Percentiles rank a stretch among this genome's conserved stretches.
These are phyloP conservation scores for Nidula niveotomentosa DNA, from an alignment of 1,284 basidiomycete genomes.

Conservation along the genomic window DNA sequence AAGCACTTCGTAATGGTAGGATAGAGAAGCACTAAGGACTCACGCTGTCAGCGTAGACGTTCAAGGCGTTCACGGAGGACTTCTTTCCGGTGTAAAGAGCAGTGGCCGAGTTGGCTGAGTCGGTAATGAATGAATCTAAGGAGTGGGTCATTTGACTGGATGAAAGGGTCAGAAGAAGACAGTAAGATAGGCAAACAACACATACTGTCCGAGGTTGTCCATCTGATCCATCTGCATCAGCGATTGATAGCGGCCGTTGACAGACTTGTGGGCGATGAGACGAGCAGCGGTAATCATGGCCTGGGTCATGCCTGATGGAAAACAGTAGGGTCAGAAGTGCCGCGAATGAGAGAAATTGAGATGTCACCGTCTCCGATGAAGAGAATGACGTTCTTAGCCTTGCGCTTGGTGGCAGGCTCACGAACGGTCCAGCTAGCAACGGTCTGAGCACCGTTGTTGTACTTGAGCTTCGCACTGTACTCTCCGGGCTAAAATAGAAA, in stretches of 20 bases:
- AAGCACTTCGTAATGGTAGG: not conserved
- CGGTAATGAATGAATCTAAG: slow-evolving; percentile 42
- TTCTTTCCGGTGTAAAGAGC: slow-evolving; percentile 42
- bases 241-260: slow-evolving; percentile 40
- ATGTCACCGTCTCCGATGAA: slow-evolving; percentile 39
- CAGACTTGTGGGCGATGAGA: slow-evolving; percentile 40
- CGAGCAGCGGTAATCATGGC: slow-evolving; percentile 44
- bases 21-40: slow-evolving; percentile 6
- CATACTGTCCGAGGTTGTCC: slow-evolving; percentile 39
- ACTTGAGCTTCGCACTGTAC: slow-evolving; percentile 29
- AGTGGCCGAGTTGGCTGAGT: slow-evolving; percentile 42
- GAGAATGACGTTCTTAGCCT: slow-evolving; percentile 38
- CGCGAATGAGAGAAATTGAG: not conserved
- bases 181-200: slow-evolving; percentile 2
- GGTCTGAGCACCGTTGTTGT: slow-evolving; percentile 27
- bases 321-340: not conserved
- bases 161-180: not conserved
- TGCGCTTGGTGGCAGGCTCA: slow-evolving; percentile 24
- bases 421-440: slow-evolving; percentile 34
- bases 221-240: slow-evolving; percentile 45
- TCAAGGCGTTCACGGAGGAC: slow-evolving; percentile 35
- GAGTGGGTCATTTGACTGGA: slow-evolving; percentile 43
- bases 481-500: slow-evolving; percentile 19
- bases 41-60: slow-evolving; percentile 39
- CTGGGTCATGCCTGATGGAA: slow-evolving; percentile 37